Percentiles rank a stretch among this genome's conserved stretches.
Evolutionary conservation across 106 monocot genomes (phyloP).

Genomic region (Vanilla planifolia): DNA sequence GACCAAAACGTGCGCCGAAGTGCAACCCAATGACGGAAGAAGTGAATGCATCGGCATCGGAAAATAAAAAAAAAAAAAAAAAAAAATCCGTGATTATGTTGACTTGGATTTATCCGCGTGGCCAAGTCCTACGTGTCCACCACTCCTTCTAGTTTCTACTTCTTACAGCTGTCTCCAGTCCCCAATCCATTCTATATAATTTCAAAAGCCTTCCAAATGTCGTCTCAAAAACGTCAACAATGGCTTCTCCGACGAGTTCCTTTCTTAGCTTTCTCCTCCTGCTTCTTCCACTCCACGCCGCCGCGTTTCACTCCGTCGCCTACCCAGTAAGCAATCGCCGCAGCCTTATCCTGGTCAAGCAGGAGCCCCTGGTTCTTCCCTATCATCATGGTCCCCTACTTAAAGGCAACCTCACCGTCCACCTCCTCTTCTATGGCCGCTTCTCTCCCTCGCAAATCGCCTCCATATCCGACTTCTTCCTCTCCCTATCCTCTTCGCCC

Average conservation of each 20-base stretch:
- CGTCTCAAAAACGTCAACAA: background rate
- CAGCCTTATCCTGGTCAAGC: conserved; percentile 20
- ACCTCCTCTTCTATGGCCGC: conserved; percentile 67
- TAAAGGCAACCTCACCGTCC: conserved; percentile 40
- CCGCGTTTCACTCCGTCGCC: background rate
- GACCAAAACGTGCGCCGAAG: no score
- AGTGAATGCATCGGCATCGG: no score
- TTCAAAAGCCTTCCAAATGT: background rate
- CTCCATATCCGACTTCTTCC: conserved; percentile 55
- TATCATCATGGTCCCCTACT: conserved; percentile 67
- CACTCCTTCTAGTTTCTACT: no score
- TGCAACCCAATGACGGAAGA: no score
- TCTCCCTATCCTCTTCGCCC: conserved; percentile 31
- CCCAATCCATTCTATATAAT: background rate
- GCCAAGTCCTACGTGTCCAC: background rate
- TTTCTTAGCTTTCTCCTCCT: background rate
- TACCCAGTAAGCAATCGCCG: background rate
- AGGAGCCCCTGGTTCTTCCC: conserved; percentile 27
- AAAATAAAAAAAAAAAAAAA: no score
- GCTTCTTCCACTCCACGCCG: background rate
- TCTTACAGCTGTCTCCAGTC: background rate
- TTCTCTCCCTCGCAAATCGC: conserved; percentile 60
- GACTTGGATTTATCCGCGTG: no score
- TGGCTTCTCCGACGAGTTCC: no score
- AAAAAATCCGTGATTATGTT: no score